Base-by-base conservation (phyloP, 768 basidiomycete genomes). In the Xerocomellus intermedius region DNA sequence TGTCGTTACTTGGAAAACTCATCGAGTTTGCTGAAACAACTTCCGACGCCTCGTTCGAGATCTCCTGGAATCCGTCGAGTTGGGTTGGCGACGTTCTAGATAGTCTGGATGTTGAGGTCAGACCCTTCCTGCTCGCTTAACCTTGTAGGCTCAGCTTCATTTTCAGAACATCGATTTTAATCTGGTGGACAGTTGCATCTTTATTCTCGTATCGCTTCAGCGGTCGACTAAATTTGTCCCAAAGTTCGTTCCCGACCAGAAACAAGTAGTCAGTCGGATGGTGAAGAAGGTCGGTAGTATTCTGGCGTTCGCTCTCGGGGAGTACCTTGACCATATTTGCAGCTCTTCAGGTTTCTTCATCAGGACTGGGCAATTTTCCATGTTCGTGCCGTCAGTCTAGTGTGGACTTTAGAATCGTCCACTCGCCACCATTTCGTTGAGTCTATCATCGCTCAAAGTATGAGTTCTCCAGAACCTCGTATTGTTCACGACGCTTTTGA, bases 261-360 rank as follows among this genome's bases (percentile, higher is more conserved):
- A 84, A 39, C 61, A 68, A 5, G 77, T 77, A 2, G 82, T 89
- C 65, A 71, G 74, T 48, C 82, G 80, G 51, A 81, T 93, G 77
- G 76, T 87, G 35, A 81, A 69, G 50, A 74, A 69, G 59, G 83
- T 82, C 24, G 22, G 76, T 61, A 22, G 17, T 33, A 3, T 35
- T 19, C 13, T 19, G 21, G 41, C 17, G 13, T 22, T 47, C 1
- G 16, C 16, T 39, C 28, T 37, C 2, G 35, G 22, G 2, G 26
- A 39, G 2, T 14, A 38, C 46, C 52, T 39, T 57, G 43, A 64
- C 56, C 17, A n/a, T 50, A 47, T 39, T 42, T 57, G 28, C 74
- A 90, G 78, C 77, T 97, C 2, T 75, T 96, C 56, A 76, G 73
- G 49, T 97, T 92, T 69, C 79, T 99, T 24, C 78, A 80, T 10